These are phyloP conservation scores for Wickerhamomyces bovis DNA, from an alignment of 805 yeast species.

Conservation along the genomic window DNA sequence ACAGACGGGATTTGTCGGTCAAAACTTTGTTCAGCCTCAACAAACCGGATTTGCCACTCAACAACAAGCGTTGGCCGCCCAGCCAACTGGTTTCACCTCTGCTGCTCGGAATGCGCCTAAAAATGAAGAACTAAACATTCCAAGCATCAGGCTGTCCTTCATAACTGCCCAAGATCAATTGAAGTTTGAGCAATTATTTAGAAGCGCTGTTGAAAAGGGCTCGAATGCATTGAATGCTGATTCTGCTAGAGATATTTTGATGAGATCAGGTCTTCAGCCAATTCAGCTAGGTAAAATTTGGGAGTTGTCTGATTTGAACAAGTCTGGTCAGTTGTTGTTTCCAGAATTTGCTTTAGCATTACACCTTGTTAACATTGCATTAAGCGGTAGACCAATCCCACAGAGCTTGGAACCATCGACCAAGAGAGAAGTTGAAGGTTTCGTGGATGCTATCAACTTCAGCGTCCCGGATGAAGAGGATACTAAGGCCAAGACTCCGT, in stretches of 20 bases:
- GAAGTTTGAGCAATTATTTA: conserved; percentile 78
- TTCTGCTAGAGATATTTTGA: conserved; percentile 70
- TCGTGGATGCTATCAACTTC: conserved; percentile 84
- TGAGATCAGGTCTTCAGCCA: conserved; percentile 75
- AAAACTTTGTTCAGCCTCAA: conserved; percentile 16
- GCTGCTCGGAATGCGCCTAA: conserved; percentile 30
- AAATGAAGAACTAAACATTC: conserved; percentile 58
- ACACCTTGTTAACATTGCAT: conserved; percentile 73
- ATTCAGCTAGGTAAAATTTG: conserved; percentile 77
- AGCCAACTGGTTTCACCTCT: conserved; percentile 35
- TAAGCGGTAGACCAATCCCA: conserved; percentile 78
- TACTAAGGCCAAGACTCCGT: conserved; percentile 30
- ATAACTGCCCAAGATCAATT: conserved; percentile 80
- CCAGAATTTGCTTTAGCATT: conserved; percentile 94
- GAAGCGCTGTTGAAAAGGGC: conserved; percentile 61
- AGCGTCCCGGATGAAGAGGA: conserved; percentile 53
- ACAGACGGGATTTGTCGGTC: conserved; percentile 22
- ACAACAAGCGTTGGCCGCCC: conserved; percentile 29
- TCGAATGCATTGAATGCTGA: conserved; percentile 54
- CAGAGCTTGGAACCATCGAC: conserved; percentile 62
- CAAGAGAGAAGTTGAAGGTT: conserved; percentile 78
- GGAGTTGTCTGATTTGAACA: conserved; percentile 85
- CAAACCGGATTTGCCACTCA: conserved; percentile 30
- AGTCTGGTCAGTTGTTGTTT: conserved; percentile 77
- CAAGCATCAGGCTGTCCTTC: conserved; percentile 74